Percentiles rank a stretch among this genome's conserved stretches.
Evolutionary conservation across 805 yeast genomes (phyloP).

Genomic region (Maudiozyma pseudohumilis): DNA sequence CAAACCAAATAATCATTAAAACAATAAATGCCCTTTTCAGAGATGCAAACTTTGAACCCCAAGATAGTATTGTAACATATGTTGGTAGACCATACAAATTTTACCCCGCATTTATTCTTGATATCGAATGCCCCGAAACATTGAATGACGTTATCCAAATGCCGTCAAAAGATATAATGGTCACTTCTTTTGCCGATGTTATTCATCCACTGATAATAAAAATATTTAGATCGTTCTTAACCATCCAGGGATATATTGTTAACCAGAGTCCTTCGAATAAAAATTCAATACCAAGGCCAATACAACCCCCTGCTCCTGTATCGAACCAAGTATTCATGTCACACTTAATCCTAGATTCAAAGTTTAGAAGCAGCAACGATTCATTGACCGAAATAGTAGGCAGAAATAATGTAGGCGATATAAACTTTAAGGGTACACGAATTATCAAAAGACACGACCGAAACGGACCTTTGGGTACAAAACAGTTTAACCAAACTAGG

Average conservation of each 20-base stretch:
- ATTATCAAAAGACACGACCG: too few relatives aligned
- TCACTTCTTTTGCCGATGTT: conserved; percentile 20
- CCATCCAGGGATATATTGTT: conserved; percentile 15
- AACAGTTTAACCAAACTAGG: too few relatives aligned
- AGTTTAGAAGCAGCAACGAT: too few relatives aligned
- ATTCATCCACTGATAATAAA: conserved; percentile 28
- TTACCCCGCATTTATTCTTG: conserved; percentile 34
- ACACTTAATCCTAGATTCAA: too few relatives aligned
- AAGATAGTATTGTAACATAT: conserved; percentile 10
- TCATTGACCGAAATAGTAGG: too few relatives aligned
- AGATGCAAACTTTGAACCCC: conserved; percentile 4
- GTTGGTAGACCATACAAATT: conserved; percentile 29
- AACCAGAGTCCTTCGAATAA: too few relatives aligned
- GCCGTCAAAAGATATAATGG: conserved; percentile 28
- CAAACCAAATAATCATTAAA: conserved; percentile 12
- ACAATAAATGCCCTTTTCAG: conserved; percentile 17
- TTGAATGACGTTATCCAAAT: conserved; percentile 34
- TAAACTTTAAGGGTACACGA: too few relatives aligned
- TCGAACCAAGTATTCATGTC: too few relatives aligned
- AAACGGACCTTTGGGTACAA: too few relatives aligned
- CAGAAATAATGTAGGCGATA: too few relatives aligned
- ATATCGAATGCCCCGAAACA: conserved; percentile 22
- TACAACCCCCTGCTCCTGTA: too few relatives aligned
- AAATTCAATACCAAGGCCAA: too few relatives aligned
- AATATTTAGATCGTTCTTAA: conserved; percentile 25